Base-by-base conservation (phyloP, 495 filamentous ascomycete species). In the Coniosporium apollinis region DNA sequence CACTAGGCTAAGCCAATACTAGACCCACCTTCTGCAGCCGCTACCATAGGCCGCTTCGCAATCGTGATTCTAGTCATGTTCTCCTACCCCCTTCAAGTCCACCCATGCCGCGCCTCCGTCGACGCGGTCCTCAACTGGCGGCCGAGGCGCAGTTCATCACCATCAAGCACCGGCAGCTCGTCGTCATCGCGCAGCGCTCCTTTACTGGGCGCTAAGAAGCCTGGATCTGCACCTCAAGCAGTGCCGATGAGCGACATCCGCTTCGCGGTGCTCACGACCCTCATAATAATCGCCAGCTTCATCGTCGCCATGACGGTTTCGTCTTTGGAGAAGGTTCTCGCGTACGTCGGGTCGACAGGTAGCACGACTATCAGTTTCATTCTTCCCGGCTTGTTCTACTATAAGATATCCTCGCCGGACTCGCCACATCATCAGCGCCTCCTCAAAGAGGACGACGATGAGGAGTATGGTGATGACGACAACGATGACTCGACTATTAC, bases 11-110 rank as follows among this genome's bases (percentile, higher is more conserved):
- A 26, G 9, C 9, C 10, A 3, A 28, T 16, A 22, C 7, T 39
- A 73, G 68, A 96, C 49, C 61, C 74, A 3, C 70, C 82, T 2
- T 83, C 83, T 0, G 57, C 86, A 28, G 69, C 72, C 19, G 85
- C 87, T 5, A 96, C 86, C 4, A 87, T 97, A 41, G 89, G 81
- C 33, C 81, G 85, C 43, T 82, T 82, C 5, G 91, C 89, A 31
- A 97, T 97, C 47, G 89, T 97, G 39, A 68, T 94, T 47, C 75
- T 97, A 6, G 91, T 97, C 40, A 84, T 92, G 66, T 96, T 96
- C 57, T 92, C 83, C 17, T 89, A 94, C 42, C 91, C 89, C 5
- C 67, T 97, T 2, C 89, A 97, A 59, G 72, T 89, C 29, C 89
- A 97, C 57, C 89, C 89, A 2, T 94, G 87, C 56, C 70, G 89